Percentiles rank a stretch among this genome's conserved stretches.
phyloP scores from a whole-genome alignment of 202 grass and related monocot genomes.

The Panicum hallii region DNA sequence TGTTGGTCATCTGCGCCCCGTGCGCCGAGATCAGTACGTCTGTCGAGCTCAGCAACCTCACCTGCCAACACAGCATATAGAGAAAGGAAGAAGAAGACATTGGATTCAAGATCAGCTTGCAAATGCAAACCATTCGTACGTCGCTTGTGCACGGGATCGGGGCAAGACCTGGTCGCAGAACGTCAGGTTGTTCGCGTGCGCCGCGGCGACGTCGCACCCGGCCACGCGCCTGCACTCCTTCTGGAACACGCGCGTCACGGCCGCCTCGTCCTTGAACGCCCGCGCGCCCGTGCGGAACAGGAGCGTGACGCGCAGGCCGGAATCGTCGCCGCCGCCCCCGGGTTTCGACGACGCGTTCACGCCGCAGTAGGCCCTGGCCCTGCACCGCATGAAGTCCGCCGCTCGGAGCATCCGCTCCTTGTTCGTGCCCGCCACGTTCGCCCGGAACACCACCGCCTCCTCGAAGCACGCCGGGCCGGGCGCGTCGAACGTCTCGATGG shows the following conservation, averaged over 20 bases:
- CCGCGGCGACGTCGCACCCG: conserved; percentile 47
- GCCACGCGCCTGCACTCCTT: conserved; percentile 47
- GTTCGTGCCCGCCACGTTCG: conserved; percentile 44
- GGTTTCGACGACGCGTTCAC: background rate
- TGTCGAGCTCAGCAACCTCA: conserved; percentile 60
- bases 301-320: conserved; percentile 51
- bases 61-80: conserved; percentile 26
- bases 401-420: conserved; percentile 40
- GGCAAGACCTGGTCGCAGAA: conserved; percentile 59
- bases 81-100: background rate
- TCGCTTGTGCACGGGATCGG: too few species aligned
- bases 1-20: conserved; percentile 72
- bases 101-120: background rate
- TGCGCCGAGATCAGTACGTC: conserved; percentile 67
- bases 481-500: conserved; percentile 47
- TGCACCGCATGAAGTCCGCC: conserved; percentile 64
- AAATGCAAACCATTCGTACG: too few species aligned
- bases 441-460: conserved; percentile 61
- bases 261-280: conserved; percentile 68
- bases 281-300: conserved; percentile 52
- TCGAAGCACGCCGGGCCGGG: conserved; percentile 61
- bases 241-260: conserved; percentile 46
- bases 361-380: conserved; percentile 57
- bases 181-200: conserved; percentile 53
- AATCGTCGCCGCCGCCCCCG: background rate